A percentile compares a stretch with the other conserved stretches of the same genome.
These are phyloP conservation scores for Penicillium sp. DNA, from an alignment of 2,329 filamentous ascomycete species.

Conservation along the genomic window DNA sequence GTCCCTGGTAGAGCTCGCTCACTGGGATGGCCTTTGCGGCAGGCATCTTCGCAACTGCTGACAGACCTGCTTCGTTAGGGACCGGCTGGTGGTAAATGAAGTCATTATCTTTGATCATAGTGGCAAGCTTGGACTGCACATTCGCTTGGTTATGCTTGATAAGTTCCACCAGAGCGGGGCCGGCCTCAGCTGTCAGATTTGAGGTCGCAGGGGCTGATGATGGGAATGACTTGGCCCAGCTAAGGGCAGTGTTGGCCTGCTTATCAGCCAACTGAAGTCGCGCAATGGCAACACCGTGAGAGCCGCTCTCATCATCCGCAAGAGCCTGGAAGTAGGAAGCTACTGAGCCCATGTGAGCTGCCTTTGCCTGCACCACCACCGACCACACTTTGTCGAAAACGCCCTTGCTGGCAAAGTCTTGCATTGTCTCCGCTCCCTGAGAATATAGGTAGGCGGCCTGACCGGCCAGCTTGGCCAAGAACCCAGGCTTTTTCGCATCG, in stretches of 20 bases:
- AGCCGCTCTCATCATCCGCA: slow-evolving; percentile 83
- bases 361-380: slow-evolving; percentile 68
- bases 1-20: slow-evolving; percentile 91
- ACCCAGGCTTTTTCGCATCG: slow-evolving; percentile 86
- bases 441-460: slow-evolving; percentile 85
- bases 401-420: slow-evolving; percentile 86
- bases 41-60: slow-evolving; percentile 82
- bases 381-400: slow-evolving; percentile 96
- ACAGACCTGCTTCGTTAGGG: slow-evolving; percentile 76
- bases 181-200: slow-evolving; percentile 79
- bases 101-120: slow-evolving; percentile 88
- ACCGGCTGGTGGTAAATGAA: slow-evolving; percentile 97
- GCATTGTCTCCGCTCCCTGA: slow-evolving; percentile 83
- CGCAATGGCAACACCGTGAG: slow-evolving; percentile 80
- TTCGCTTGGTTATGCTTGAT: slow-evolving; percentile 77
- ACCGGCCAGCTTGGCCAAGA: slow-evolving; percentile 88
- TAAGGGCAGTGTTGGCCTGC: slow-evolving; percentile 74
- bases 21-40: slow-evolving; percentile 97
- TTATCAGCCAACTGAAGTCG: slow-evolving; percentile 78
- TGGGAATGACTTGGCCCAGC: slow-evolving; percentile 75
- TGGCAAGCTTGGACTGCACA: slow-evolving; percentile 75
- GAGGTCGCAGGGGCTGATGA: slow-evolving; percentile 73
- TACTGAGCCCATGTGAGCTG: slow-evolving; percentile 75
- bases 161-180: slow-evolving; percentile 70
- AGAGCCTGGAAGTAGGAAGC: slow-evolving; percentile 93